Conservation (phyloP, 2,329 filamentous ascomycete species). For the Bretziella fagacearum region DNA sequence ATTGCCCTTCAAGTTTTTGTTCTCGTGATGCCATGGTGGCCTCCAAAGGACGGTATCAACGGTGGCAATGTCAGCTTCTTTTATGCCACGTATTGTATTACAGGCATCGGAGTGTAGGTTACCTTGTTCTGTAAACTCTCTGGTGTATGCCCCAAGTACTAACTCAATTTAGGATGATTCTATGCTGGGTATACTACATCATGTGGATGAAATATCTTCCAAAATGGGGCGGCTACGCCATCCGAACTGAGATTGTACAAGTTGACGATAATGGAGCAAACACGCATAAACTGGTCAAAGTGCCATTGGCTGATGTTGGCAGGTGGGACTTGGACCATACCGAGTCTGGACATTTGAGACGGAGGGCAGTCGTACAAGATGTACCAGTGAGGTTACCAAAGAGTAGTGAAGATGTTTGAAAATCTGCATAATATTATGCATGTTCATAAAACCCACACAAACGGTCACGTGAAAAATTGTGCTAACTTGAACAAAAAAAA, state of each 20-base stretch:
- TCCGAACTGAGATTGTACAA: conserved; percentile 37
- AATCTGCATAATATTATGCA: too few species aligned
- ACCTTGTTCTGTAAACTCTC: not conserved
- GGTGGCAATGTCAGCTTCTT: conserved; percentile 55
- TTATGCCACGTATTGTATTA: conserved; percentile 52
- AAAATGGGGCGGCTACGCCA: conserved; percentile 32
- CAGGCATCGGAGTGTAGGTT: conserved; percentile 46
- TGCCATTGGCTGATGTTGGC: conserved; percentile 32
- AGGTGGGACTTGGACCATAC: conserved; percentile 45
- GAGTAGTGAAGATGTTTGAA: not conserved
- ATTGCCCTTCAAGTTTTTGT: conserved; percentile 43
- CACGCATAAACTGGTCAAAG: conserved; percentile 33
- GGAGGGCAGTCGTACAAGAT: not conserved
- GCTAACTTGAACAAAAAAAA: too few species aligned
- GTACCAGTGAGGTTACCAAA: not conserved
- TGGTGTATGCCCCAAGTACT: not conserved
- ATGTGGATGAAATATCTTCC: conserved; percentile 42
- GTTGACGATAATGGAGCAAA: conserved; percentile 30
- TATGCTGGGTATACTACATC: conserved; percentile 40
- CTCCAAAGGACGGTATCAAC: conserved; percentile 39
- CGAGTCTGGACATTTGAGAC: conserved; percentile 24
- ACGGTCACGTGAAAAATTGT: too few species aligned
- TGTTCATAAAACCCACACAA: too few species aligned
- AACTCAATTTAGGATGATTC: conserved; percentile 25
- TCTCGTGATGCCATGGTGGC: conserved; percentile 56